Evolutionary conservation across 2,329 filamentous ascomycete genomes (phyloP), one percentile per base, ranked within the genome.

Genomic region (Colletotrichum tanaceti): DNA sequence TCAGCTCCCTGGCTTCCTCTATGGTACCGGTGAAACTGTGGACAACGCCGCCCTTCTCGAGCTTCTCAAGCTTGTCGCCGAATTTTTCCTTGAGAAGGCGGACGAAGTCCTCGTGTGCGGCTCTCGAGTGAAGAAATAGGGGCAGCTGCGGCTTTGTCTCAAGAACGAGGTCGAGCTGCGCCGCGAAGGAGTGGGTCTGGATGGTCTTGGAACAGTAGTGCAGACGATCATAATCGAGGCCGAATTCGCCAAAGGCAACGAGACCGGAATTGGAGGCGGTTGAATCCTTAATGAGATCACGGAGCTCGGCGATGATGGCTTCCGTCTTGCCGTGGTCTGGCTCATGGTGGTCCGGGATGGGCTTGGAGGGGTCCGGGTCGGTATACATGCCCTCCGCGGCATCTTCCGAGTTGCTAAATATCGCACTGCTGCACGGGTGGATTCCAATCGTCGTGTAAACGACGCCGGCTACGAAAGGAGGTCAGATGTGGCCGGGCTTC

Each of bases 401-500:
- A 28, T 80, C 75, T 57, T 82, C 81, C 5, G 79, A 76, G 70
- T 83, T 81, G 72, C 91, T 90, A 78, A 99, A 97, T 61, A 92
- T 88, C 71, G 91, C 88, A 73, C 92, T 93, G 71, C 89, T 91
- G 80, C 96, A 99, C 16, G 96, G 96, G 77, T 99, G 96, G 50
- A 99, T 93, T 71, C 96, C 96, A 11, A 97, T 90, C 1, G 96
- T 99, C 24, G 92, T 90, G 79, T 93, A 99, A 75, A 97, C 93
- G 41, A 89, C 87, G 22, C 91, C 91, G 24, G 93, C 92, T 94
- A 69, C 54, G 44, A 57, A 6, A 52, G 22, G 52, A 70, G 39
- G 62, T 74, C 38, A 73, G 63, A 50, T n/a, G n/a, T 38, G 54
- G 6, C 50, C 24, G 28, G 46, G 44, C n/a, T 46, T 18, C 24